A percentile compares a stretch with the other conserved stretches of the same genome.
These are phyloP conservation scores for Conoideocrella luteorostrata DNA, from an alignment of 2,329 filamentous ascomycete genomes.

Conservation along the genomic window DNA sequence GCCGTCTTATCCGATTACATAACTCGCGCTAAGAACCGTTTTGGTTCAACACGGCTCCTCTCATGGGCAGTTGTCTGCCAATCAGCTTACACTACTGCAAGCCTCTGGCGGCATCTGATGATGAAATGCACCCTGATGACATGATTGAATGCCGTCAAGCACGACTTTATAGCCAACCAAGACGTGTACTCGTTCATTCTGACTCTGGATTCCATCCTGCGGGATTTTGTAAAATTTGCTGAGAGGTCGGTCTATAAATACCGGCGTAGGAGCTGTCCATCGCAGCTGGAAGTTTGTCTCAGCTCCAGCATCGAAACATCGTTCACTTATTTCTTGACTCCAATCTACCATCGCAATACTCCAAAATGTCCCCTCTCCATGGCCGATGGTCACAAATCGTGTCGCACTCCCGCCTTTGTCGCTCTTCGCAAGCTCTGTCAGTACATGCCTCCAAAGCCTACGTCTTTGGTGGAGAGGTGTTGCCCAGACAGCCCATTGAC, in stretches of 20 bases:
- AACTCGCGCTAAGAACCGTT: neutral
- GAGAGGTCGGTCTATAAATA: too few species aligned
- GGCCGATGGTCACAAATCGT: slow-evolving; percentile 19
- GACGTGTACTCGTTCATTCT: too few species aligned
- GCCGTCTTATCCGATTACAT: neutral
- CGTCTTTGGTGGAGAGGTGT: slow-evolving; percentile 47
- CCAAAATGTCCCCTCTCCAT: neutral
- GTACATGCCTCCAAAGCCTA: slow-evolving; percentile 31
- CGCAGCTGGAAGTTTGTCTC: too few species aligned
- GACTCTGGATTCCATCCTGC: too few species aligned
- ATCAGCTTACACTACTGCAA: slow-evolving; percentile 2
- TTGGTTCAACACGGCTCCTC: neutral
- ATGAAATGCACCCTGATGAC: too few species aligned
- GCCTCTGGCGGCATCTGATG: neutral
- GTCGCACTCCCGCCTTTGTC: slow-evolving; percentile 29
- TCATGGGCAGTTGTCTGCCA: neutral
- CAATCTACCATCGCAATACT: neutral
- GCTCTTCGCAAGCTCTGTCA: slow-evolving; percentile 44
- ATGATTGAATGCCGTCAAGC: too few species aligned
- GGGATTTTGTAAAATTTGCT: too few species aligned
- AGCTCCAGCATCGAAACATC: too few species aligned
- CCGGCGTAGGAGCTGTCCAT: too few species aligned
- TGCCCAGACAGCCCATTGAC: slow-evolving; percentile 44
- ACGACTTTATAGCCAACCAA: too few species aligned
- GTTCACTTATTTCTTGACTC: neutral